Percentiles rank a stretch among this genome's conserved stretches.
Evolutionary conservation across 371 early-diverging fungal genomes (phyloP).

Genomic region (Sporodiniella umbellata): DNA sequence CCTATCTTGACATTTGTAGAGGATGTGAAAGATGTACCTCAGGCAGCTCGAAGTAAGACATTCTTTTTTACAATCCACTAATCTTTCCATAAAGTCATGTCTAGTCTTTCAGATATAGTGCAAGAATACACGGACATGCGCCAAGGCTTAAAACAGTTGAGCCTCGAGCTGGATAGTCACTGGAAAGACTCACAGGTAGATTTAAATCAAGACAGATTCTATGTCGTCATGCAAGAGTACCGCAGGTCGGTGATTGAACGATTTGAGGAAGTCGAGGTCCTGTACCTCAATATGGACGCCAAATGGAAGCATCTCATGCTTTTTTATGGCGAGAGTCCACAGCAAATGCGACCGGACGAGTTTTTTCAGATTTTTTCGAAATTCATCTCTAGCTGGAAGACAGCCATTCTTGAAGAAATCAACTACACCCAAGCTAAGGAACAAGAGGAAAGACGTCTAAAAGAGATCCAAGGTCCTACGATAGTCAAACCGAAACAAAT

Average conservation of each 20-base stretch:
- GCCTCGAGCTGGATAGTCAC: slow-evolving; percentile 12
- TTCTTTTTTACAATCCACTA: not conserved
- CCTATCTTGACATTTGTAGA: slow-evolving; percentile 32
- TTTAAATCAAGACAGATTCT: slow-evolving; percentile 27
- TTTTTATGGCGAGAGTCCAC: slow-evolving; percentile 38
- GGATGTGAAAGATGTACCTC: slow-evolving; percentile 36
- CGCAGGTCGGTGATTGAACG: slow-evolving; percentile 26
- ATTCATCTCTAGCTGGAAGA: slow-evolving; percentile 28
- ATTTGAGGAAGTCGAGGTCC: slow-evolving; percentile 26
- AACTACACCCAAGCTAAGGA: slow-evolving; percentile 26
- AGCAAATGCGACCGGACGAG: slow-evolving; percentile 33
- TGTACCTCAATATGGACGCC: slow-evolving; percentile 39
- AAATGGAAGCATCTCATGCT: slow-evolving; percentile 35
- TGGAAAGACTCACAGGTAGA: slow-evolving; percentile 10
- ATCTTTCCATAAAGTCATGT: slow-evolving; percentile 12
- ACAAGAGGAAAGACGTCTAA: slow-evolving; percentile 26
- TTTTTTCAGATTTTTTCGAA: slow-evolving; percentile 27
- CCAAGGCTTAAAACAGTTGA: slow-evolving; percentile 25
- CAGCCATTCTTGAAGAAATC: slow-evolving; percentile 26
- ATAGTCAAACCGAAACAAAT: slow-evolving; percentile 10
- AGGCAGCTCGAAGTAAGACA: slow-evolving; percentile 39
- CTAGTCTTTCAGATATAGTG: slow-evolving; percentile 25
- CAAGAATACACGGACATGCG: slow-evolving; percentile 31
- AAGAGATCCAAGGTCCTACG: slow-evolving; percentile 19
- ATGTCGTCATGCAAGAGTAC: slow-evolving; percentile 34